Base-by-base conservation (phyloP, 768 basidiomycete genomes). In the Lactarius psammicola region DNA sequence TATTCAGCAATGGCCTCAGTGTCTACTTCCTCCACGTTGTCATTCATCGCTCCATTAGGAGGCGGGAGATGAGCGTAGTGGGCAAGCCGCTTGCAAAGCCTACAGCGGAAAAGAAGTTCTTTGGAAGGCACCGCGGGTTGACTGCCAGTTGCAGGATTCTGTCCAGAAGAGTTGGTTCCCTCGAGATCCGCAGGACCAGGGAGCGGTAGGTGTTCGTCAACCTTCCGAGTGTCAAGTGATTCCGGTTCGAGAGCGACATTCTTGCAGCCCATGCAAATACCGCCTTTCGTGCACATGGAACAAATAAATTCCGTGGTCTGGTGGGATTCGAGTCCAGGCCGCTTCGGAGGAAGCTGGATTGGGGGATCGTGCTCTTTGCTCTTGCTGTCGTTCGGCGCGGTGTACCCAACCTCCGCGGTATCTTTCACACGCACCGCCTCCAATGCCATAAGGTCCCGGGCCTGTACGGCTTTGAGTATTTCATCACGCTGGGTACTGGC, bases 281-380 rank as follows among this genome's bases (percentile, higher is more conserved):
- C 89, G 9, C 89, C 90, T 71, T 87, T 89, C 73, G 80, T 82
- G 73, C 92, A 94, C 9, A 83, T 75, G 40, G 86, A 84, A 71
- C 92, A 94, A 33, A 92, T 78, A 69, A 92, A 94, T 70, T 92
- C 89, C 0, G 90, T 92, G 9, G 83, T 89, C 74, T 91, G 81
- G 65, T 83, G 13, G 62, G 58, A 34, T 60, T 62, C 31, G 65
- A 72, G 61, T 62, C 67, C 40, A 54, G 53, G 46, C 20, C 62
- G 61, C 46, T 51, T 67, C 11, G 69, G 69, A 20, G 59, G 60
- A 17, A 40, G 26, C 36, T 36, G 33, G 28, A 36, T 60, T 33
- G 26, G 20, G 10, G 26, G 31, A 26, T 53, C 28, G 23, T 46
- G 42, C 30, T 54, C 40, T 46, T 38, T 34, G 26, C 15, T 58